Conservation (phyloP, 495 filamentous ascomycete species). For the Amphirosellinia nigrospora region DNA sequence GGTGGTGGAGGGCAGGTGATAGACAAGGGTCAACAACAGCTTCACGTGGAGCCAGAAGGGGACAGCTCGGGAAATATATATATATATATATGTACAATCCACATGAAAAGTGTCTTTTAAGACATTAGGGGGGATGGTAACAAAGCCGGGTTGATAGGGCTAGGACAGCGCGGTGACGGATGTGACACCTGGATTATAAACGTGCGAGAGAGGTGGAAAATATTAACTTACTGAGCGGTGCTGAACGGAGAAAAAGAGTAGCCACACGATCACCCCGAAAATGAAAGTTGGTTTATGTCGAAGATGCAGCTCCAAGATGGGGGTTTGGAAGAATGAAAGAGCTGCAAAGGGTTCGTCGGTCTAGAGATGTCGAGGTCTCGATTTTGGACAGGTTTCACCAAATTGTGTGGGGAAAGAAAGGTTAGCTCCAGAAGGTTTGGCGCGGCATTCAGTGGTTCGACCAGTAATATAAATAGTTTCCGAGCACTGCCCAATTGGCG, state of each 20-base stretch:
- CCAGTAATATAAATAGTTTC: conserved; percentile 6
- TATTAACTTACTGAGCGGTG: conserved; percentile 10
- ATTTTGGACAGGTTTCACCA: conserved; percentile 44
- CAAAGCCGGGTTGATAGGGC: not conserved
- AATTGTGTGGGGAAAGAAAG: conserved; percentile 39
- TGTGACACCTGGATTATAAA: not conserved
- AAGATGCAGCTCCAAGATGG: conserved; percentile 6
- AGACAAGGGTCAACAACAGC: not conserved
- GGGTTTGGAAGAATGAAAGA: conserved; percentile 3
- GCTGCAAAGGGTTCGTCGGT: conserved; percentile 16
- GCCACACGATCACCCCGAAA: not conserved
- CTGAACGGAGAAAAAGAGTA: not conserved
- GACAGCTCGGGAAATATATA: too few species aligned
- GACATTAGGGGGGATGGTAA: not conserved
- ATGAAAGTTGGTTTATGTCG: not conserved
- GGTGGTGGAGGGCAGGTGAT: not conserved
- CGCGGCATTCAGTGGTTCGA: not conserved
- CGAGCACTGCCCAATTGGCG: not conserved
- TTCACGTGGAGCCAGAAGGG: not conserved
- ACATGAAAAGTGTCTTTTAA: not conserved
- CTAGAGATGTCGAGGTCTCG: conserved; percentile 24
- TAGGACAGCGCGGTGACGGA: not conserved
- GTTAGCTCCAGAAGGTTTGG: not conserved
- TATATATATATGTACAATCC: not conserved
- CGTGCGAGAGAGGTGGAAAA: not conserved